Evolutionary conservation across 2,329 filamentous ascomycete species (phyloP), one percentile per base, ranked within the genome.

Genomic region (Hypocreales sp.): DNA sequence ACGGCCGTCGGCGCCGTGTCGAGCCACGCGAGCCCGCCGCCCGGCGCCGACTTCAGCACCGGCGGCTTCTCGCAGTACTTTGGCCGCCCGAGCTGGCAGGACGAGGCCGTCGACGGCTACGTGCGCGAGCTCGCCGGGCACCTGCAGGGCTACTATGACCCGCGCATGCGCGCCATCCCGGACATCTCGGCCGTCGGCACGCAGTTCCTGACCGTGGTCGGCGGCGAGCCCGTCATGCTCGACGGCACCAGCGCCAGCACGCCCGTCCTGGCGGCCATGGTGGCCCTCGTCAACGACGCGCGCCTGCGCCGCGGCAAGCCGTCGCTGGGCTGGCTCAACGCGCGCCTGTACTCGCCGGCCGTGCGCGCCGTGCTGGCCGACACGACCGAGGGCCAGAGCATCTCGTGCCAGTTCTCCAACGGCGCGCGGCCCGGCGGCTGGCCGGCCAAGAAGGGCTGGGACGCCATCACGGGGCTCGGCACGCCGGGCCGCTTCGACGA

Each of bases 1-100:
- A 81, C 77, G 1, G 53, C 63, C 3, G 66, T 81, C 2, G 77
- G 77, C 6, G 75, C 67, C 2, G 73, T 70, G 2, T 41, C 34
- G 21, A 52, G 52, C 36, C 37, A 36, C 2, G 36, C 38, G 4
- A 42, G 49, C 4, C 55, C 55, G 1, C 52, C 61, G 8, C 42
- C 37, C 3, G 62, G 53, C 3, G 55, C 62, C 2, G 37, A 36
- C n/a, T 63, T 58, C 40, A 64, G 57, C 28, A 51, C 55, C 4
- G 62, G 66, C 7, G 66, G 66, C 4, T 70, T 70, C 46, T 64
- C 59, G 31, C 53, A 60, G 31, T 59, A 60, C 37, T 71, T 67
- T 35, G 11, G 38, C 2, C 50, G 55, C 4, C 58, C 60, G 1
- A 20, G 22, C 2, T 70, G 61, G 55, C 65, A 70, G 39, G 44